Evolutionary conservation across 2,329 filamentous ascomycete species (phyloP), one percentile per base, ranked within the genome.

Genomic region (Colletotrichum musae): DNA sequence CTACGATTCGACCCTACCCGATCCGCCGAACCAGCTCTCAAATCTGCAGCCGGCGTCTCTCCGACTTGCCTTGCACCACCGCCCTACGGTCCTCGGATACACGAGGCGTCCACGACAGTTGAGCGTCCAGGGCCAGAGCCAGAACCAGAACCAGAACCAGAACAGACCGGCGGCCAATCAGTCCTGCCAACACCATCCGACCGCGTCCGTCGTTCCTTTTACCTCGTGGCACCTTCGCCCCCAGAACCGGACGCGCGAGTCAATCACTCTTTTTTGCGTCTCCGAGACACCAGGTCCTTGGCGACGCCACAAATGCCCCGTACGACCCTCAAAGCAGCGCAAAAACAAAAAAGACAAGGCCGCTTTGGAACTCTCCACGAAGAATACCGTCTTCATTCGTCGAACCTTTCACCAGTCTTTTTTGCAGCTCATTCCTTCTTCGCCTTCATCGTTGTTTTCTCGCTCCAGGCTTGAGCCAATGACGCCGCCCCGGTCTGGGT

Each of bases 231-330:
- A 67, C 43, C 62, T 39, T 43, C 51, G 36, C 45, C 62, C 57
- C 62, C 57, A 61, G 18, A 57, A 28, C 48, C 56, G 45, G 57
- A 56, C 67, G 67, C 67, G 61, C 67, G 57, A 67, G 67, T 70
- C 63, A 67, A 70, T 56, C 56, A n/a, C 32, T 57, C 43, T 36
- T 48, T 48, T 24, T 45, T 52, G 52, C 24, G 56, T 67, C 62
- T 70, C 63, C 67, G 57, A 70, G 56, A 70, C 57, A 70, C 57
- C 54, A 51, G 56, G 43, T 50, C 39, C 62, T 66, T 69, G 67
- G 63, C 57, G 51, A 51, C 62, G 67, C 63, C 63, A 57, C 62
- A 21, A 10, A 18, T 41, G 51, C 45, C 45, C 57, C 60, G 13
- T 61, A 54, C 26, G 13, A 52, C 51, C 43, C 60, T 43, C 26